Base-by-base conservation (phyloP, 495 filamentous ascomycete genomes). In the Ramalina intermedia region DNA sequence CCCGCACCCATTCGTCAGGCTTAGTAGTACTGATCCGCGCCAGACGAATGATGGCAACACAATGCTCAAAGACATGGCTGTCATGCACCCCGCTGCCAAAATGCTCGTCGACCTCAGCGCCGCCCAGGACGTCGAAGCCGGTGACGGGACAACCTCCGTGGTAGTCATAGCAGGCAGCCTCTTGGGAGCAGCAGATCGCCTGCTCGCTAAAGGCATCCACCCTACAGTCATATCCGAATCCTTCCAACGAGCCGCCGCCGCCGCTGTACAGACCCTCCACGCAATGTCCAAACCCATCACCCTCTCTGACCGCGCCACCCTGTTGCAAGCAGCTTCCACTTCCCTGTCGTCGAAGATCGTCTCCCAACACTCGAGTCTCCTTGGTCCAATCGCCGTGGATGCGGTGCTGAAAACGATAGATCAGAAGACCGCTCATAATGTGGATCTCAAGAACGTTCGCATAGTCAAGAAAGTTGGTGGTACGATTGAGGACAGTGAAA, bases 311-410 rank as follows among this genome's bases (percentile, higher is more conserved):
- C 89, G 84, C 27, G 67, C 82, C 37, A 85, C 87, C 48, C 84
- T 98, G 52, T 81, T 96, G 42, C 90, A 95, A 72, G 91, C 91
- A 47, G 91, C 91, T 49, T 93, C 89, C 47, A 98, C 91, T 49
- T 96, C 93, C 26, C 81, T 98, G 47, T 96, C 90, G 43, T 96
- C 89, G 59, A 98, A 98, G 70, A 96, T 98, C 59, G 91, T 98
- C 49, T 87, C 89, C 48, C 87, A 95, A 64, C 87, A 98, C 67
- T 90, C 93, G 16, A 85, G 82, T 61, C 72, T 94, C 21, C 79
- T 98, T 11, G 89, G 86, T 27, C 87, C 87, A 24, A 96, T 98
- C 82, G 91, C 91, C 23, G 91, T 98, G 39, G 91, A 96, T 65
- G 84, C 91, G 24, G 90, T 98, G 41, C 73, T 90, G 47, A 90